phyloP scores from a whole-genome alignment of 2,329 filamentous ascomycete genomes.

The Didymella lethalis region DNA sequence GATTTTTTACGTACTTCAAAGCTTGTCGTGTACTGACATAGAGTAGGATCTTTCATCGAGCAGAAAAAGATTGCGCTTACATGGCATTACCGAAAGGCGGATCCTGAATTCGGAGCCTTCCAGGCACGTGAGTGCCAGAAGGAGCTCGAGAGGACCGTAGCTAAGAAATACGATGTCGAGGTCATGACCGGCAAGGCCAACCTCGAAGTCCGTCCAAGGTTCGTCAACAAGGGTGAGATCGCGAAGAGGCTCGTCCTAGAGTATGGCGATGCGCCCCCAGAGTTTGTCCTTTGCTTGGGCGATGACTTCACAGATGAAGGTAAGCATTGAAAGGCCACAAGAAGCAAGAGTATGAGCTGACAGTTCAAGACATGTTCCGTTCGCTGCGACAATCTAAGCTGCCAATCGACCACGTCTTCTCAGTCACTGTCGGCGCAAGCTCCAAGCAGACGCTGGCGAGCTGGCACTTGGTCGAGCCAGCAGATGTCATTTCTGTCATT shows the following conservation, averaged over 20 bases:
- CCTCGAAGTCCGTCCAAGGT: slow-evolving; percentile 92
- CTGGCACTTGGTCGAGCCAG: slow-evolving; percentile 88
- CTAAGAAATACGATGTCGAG: slow-evolving; percentile 85
- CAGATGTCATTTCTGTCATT: slow-evolving; percentile 79
- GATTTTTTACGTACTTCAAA: slow-evolving; percentile 41
- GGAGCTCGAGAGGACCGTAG: slow-evolving; percentile 79
- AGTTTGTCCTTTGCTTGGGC: slow-evolving; percentile 89
- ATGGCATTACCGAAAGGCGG: slow-evolving; percentile 94
- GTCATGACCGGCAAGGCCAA: slow-evolving; percentile 98
- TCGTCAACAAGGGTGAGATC: slow-evolving; percentile 98
- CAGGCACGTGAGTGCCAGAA: slow-evolving; percentile 83
- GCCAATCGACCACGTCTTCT: slow-evolving; percentile 76
- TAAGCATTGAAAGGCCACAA: slow-evolving; percentile 48
- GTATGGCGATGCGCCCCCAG: slow-evolving; percentile 73
- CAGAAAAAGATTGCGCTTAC: slow-evolving; percentile 92
- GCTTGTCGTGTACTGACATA: slow-evolving; percentile 22
- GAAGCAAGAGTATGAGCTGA: slow-evolving; percentile 12
- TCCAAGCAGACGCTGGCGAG: slow-evolving; percentile 90
- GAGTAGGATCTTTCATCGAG: slow-evolving; percentile 84
- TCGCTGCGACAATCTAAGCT: slow-evolving; percentile 69
- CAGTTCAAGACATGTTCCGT: slow-evolving; percentile 75
- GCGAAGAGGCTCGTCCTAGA: slow-evolving; percentile 80
- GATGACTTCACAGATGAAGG: slow-evolving; percentile 99
- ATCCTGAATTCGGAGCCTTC: slow-evolving; percentile 82
- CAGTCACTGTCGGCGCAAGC: slow-evolving; percentile 89